These are phyloP conservation scores for Haplosporangium sp. DNA, from an alignment of 371 early-diverging fungal species.

Conservation along the genomic window DNA sequence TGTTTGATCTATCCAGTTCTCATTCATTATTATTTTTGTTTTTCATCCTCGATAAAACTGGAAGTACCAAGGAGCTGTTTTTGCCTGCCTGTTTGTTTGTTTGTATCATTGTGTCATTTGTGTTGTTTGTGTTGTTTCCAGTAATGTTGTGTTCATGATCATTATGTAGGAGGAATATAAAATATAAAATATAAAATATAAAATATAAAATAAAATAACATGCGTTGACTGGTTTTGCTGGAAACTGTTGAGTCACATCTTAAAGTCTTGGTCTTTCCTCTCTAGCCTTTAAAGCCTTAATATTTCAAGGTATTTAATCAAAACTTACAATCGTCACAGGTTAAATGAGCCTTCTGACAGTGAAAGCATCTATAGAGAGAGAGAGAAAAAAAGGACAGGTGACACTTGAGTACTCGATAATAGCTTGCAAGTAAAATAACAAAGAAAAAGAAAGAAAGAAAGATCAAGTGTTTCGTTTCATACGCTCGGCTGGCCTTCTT, in stretches of 20 bases:
- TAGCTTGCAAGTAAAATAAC: not conserved
- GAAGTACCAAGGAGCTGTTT: not conserved
- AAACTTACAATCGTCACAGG: slow-evolving; percentile 73
- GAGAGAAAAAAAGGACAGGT: not conserved
- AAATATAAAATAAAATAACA: not conserved
- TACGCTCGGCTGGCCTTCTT: slow-evolving; percentile 57
- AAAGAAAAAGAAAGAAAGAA: not conserved
- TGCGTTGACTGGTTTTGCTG: not conserved
- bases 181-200: not conserved
- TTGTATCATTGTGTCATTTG: not conserved
- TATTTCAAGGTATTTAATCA: not conserved
- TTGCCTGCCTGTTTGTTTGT: too few species aligned
- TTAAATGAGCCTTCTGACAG: slow-evolving; percentile 72
- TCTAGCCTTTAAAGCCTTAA: not conserved
- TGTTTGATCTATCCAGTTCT: not conserved
- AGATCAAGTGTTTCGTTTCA: not conserved
- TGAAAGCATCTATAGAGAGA: slow-evolving; percentile 58
- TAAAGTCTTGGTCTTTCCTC: not conserved
- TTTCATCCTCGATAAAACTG: not conserved
- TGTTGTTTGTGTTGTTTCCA: not conserved
- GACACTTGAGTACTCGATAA: not conserved
- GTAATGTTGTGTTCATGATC: not conserved
- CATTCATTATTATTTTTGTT: not conserved
- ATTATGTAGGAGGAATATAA: not conserved
- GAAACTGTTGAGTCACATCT: slow-evolving; percentile 14